Conservation (phyloP, 2,329 filamentous ascomycete species). For the Fusarium sp. region DNA sequence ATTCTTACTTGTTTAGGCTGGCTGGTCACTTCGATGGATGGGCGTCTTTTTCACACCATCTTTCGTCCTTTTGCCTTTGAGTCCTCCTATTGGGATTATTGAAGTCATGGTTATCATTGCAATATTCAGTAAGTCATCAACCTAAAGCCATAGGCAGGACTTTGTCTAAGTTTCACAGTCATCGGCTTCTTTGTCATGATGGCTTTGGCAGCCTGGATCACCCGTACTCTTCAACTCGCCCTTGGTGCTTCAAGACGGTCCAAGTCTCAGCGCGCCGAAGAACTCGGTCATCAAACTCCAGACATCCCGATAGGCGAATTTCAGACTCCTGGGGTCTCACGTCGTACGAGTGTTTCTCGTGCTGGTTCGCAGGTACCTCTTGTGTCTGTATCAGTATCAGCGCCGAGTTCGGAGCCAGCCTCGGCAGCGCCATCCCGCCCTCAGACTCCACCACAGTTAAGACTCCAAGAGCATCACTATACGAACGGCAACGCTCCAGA, state of each 20-base stretch:
- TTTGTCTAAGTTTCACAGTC: slow-evolving; percentile 51
- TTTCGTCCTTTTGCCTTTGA: slow-evolving; percentile 69
- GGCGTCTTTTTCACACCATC: slow-evolving; percentile 69
- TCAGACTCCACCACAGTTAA: slow-evolving; percentile 43
- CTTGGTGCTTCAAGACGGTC: slow-evolving; percentile 64
- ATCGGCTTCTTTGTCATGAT: slow-evolving; percentile 66
- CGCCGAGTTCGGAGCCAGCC: slow-evolving; percentile 27
- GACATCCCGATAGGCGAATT: slow-evolving; percentile 57
- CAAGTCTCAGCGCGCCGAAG: slow-evolving; percentile 62
- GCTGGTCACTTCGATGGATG: slow-evolving; percentile 68
- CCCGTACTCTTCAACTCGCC: slow-evolving; percentile 63
- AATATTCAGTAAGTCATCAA: slow-evolving; percentile 61
- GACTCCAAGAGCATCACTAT: slow-evolving; percentile 47
- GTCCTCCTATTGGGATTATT: slow-evolving; percentile 61
- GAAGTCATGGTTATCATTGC: slow-evolving; percentile 70
- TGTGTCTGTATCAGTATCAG: slow-evolving; percentile 22
- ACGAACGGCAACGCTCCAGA: slow-evolving; percentile 31
- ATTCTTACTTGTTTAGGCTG: slow-evolving; percentile 55
- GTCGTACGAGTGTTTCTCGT: slow-evolving; percentile 43
- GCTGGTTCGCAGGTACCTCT: slow-evolving; percentile 41
- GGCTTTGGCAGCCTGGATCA: slow-evolving; percentile 64
- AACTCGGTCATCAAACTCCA: slow-evolving; percentile 52
- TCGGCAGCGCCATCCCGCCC: slow-evolving; percentile 40
- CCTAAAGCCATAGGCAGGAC: too few species aligned
- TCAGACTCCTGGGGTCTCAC: slow-evolving; percentile 45